Conservation (phyloP, 1,284 basidiomycete genomes). For the Hortiboletus rubellus region DNA sequence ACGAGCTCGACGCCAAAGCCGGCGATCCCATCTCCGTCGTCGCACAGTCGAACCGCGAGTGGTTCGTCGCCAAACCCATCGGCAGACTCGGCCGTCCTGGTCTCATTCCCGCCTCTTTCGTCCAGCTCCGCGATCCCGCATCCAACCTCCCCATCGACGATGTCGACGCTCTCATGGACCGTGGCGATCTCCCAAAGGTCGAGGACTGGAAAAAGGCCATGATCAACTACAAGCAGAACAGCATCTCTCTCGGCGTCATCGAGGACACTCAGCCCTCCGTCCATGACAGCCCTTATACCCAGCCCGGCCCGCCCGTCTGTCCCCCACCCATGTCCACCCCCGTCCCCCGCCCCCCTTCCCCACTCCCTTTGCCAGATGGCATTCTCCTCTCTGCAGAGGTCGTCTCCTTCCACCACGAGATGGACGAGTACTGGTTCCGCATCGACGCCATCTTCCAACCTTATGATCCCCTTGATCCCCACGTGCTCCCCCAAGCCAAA, state of each 20-base stretch:
- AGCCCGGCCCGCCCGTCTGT: conserved; percentile 23
- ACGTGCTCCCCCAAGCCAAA: conserved; percentile 62
- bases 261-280: conserved; percentile 59
- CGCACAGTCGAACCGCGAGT: conserved; percentile 87
- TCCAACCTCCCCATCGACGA: conserved; percentile 76
- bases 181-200: conserved; percentile 86
- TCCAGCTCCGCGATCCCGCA: conserved; percentile 91
- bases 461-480: conserved; percentile 57
- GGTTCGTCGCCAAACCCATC: conserved; percentile 94
- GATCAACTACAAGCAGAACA: conserved; percentile 93
- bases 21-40: conserved; percentile 93
- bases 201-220: conserved; percentile 99
- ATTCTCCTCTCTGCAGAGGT: conserved; percentile 88
- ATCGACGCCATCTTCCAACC: conserved; percentile 88
- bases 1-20: conserved; percentile 93
- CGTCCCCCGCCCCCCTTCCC: conserved; percentile 32
- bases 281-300: conserved; percentile 43
- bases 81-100: conserved; percentile 93
- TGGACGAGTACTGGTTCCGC: conserved; percentile 97
- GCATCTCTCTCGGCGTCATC: conserved; percentile 90
- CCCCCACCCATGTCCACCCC: conserved; percentile 21
- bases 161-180: conserved; percentile 77
- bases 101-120: conserved; percentile 94
- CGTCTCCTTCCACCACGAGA: conserved; percentile 95
- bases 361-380: conserved; percentile 70